Conservation (phyloP, 306 rosid genomes). For the Casuarina equisetifolia region DNA sequence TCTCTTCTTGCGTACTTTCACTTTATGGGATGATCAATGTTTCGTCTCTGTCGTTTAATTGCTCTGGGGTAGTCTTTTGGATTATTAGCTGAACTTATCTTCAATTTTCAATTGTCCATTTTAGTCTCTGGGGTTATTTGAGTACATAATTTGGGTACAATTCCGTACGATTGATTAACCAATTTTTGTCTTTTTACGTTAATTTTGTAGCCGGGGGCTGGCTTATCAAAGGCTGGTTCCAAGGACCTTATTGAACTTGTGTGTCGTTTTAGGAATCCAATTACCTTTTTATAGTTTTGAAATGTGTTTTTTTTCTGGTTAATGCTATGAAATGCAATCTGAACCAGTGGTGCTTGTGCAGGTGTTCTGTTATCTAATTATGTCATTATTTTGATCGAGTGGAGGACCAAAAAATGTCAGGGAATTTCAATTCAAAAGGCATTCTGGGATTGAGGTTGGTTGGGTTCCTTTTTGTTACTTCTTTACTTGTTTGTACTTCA, state of each 20-base stretch:
- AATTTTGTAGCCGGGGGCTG: neutral
- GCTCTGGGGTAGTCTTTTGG: slow-evolving; percentile 5
- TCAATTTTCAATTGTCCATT: neutral
- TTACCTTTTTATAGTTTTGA: neutral
- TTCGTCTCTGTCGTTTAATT: neutral
- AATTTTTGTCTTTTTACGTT: neutral
- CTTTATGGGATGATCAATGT: neutral
- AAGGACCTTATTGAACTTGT: neutral
- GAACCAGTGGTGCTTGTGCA: slow-evolving; percentile 37
- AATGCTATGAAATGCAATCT: slow-evolving; percentile 8
- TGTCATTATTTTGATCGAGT: slow-evolving; percentile 18
- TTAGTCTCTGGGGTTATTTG: neutral
- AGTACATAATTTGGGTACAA: neutral
- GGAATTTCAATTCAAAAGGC: slow-evolving; percentile 39
- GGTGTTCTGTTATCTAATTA: slow-evolving; percentile 38
- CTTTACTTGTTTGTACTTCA: slow-evolving; percentile 45
- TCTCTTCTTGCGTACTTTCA: slow-evolving; percentile 7
- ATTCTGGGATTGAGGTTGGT: slow-evolving; percentile 40
- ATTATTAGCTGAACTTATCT: slow-evolving; percentile 19
- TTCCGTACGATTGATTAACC: neutral
- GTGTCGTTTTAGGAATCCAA: neutral
- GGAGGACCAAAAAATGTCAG: slow-evolving; percentile 50
- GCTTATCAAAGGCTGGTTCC: neutral
- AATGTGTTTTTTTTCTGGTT: slow-evolving; percentile 15
- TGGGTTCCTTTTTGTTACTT: slow-evolving; percentile 43